Percentiles rank a stretch among this genome's conserved stretches.
phyloP scores from a whole-genome alignment of 148 eudicot genomes.

The Rhododendron molle region DNA sequence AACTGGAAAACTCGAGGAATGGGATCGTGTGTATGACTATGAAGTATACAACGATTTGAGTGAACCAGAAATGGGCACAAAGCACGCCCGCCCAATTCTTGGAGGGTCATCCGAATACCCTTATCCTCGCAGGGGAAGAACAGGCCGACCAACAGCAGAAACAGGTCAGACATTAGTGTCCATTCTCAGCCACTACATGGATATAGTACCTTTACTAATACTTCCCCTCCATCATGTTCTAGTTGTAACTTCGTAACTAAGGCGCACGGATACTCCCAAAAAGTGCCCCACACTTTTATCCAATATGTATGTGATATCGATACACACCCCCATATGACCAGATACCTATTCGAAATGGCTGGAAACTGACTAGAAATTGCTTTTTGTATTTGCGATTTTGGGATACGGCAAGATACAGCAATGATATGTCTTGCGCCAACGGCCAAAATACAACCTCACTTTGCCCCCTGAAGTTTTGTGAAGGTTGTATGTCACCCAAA shows the following conservation, averaged over 20 bases:
- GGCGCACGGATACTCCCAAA: neutral
- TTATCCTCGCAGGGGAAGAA: slow-evolving; percentile 81
- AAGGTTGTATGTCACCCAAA: neutral
- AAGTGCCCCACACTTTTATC: neutral
- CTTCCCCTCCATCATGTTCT: neutral
- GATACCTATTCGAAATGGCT: neutral
- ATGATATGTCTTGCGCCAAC: neutral
- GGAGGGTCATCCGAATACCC: slow-evolving; percentile 73
- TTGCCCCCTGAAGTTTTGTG: neutral
- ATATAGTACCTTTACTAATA: neutral
- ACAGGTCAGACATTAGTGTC: slow-evolving; percentile 38
- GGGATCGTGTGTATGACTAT: slow-evolving; percentile 91
- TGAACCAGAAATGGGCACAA: slow-evolving; percentile 51
- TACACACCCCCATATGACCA: neutral
- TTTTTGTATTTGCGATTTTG: neutral
- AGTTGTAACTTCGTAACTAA: neutral
- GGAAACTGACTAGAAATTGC: neutral
- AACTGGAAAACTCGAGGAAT: slow-evolving; percentile 63
- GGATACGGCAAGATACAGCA: neutral
- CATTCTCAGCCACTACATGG: neutral
- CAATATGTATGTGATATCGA: neutral
- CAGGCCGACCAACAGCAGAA: slow-evolving; percentile 52
- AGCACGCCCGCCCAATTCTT: slow-evolving; percentile 54
- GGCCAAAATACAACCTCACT: neutral
- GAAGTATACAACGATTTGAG: slow-evolving; percentile 75